Conservation (phyloP, 345 rosid species). For the Litchi chinensis region DNA sequence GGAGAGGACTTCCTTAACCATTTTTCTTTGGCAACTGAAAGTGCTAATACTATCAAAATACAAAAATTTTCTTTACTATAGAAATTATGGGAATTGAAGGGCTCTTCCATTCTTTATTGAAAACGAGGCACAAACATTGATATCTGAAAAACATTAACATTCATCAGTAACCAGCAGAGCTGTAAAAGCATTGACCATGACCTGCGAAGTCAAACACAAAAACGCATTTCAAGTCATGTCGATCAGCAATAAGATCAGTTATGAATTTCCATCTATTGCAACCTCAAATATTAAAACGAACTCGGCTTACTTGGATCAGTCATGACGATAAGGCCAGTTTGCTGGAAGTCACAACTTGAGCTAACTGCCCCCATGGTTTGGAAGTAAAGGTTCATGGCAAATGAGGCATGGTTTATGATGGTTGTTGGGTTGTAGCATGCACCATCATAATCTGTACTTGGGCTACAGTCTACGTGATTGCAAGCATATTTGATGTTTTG, state of each 20-base stretch:
- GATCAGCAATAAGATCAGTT: too few species aligned
- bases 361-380: neutral
- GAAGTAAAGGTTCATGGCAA: slow-evolving; percentile 25
- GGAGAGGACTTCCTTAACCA: too few species aligned
- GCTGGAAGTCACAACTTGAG: slow-evolving; percentile 8
- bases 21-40: too few species aligned
- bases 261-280: neutral
- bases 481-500: slow-evolving; percentile 14
- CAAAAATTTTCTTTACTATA: neutral
- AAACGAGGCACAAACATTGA: neutral
- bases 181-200: slow-evolving; percentile 9
- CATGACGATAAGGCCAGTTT: slow-evolving; percentile 6
- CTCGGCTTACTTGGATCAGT: slow-evolving; percentile 16
- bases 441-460: slow-evolving; percentile 7
- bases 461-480: slow-evolving; percentile 20
- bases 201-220: slow-evolving; percentile 5
- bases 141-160: neutral
- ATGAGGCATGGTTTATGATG: slow-evolving; percentile 22
- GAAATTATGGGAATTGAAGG: neutral
- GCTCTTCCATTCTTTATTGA: neutral
- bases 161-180: neutral
- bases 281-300: neutral
- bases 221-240: neutral
- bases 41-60: too few species aligned
- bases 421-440: slow-evolving; percentile 22